Conservation (phyloP, 768 basidiomycete genomes). For the Suillus cothurnatus region DNA sequence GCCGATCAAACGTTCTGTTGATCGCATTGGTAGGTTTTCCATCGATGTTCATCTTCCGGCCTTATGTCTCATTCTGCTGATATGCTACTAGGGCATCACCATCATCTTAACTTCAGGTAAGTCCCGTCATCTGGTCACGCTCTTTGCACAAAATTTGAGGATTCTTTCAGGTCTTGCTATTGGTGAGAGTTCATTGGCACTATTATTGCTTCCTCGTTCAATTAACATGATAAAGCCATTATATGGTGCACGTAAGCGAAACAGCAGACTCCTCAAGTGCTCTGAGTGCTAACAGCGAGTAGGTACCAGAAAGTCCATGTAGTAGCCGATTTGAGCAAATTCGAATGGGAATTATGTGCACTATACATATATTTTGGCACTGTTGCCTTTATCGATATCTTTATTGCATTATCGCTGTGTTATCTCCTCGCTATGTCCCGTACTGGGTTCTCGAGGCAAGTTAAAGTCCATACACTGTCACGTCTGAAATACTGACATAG, state of each 20-base stretch:
- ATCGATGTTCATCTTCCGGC: not conserved
- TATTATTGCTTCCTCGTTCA: not conserved
- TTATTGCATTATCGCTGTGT: conserved; percentile 1
- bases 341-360: not conserved
- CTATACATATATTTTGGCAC: not conserved
- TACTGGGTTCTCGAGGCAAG: conserved; percentile 1
- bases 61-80: not conserved
- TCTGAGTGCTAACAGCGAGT: not conserved
- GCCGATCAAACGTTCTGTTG: not conserved
- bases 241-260: not conserved
- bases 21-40: not conserved
- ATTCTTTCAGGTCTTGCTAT: not conserved
- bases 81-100: not conserved
- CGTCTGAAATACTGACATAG: not conserved
- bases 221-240: not conserved
- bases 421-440: not conserved
- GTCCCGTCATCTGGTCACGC: not conserved
- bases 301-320: conserved; percentile 2
- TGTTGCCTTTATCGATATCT: not conserved
- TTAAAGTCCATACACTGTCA: not conserved
- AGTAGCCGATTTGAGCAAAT: not conserved
- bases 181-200: not conserved
- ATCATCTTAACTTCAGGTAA: not conserved
- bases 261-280: not conserved
- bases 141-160: not conserved